These are phyloP conservation scores for Botryotinia globosa DNA, from an alignment of 2,329 filamentous ascomycete species.

Conservation along the genomic window DNA sequence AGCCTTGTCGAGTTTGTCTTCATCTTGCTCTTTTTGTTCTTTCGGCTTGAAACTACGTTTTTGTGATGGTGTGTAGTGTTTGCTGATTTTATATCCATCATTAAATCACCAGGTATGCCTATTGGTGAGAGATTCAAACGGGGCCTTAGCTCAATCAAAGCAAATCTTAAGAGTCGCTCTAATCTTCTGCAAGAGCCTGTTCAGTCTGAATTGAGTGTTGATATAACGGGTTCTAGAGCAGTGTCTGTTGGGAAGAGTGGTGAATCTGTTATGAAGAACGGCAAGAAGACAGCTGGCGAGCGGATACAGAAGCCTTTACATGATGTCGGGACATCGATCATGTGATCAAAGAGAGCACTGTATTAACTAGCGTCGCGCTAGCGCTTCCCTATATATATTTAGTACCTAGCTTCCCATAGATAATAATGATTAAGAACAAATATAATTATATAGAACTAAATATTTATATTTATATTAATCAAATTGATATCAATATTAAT, in stretches of 20 bases:
- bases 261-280: background rate
- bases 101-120: background rate
- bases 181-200: background rate
- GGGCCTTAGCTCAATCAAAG: background rate
- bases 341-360: too few relatives aligned
- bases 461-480: too few relatives aligned
- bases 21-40: background rate
- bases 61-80: background rate
- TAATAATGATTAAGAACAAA: too few relatives aligned
- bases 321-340: too few relatives aligned
- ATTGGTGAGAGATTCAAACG: background rate
- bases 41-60: background rate
- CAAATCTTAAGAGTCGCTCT: background rate
- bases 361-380: too few relatives aligned
- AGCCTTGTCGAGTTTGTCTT: background rate
- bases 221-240: background rate
- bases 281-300: background rate
- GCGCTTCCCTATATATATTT: too few relatives aligned
- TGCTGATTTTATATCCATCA: background rate
- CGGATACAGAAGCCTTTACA: background rate
- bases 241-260: background rate
- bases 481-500: too few relatives aligned
- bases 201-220: background rate
- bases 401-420: too few relatives aligned
- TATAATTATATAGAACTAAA: too few relatives aligned